Conservation (phyloP, 1,284 basidiomycete genomes). For the Moesziomyces sp. region DNA sequence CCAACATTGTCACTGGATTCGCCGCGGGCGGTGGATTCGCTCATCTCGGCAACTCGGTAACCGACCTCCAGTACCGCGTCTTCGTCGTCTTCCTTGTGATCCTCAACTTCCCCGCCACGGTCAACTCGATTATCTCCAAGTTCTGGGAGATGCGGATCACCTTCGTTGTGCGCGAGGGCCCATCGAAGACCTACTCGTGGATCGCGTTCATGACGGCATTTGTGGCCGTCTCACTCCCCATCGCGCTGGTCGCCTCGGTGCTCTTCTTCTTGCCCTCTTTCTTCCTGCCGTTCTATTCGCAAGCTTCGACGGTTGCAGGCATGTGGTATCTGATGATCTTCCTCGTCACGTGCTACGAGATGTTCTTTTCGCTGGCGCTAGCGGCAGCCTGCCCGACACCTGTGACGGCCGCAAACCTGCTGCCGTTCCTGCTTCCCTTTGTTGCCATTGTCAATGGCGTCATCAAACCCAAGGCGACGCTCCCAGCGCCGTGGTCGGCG, state of each 20-base stretch:
- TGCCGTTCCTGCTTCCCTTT: constrained; percentile 65
- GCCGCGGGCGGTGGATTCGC: constrained; percentile 51
- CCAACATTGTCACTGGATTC: constrained; percentile 68
- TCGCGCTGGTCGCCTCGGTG: constrained; percentile 60
- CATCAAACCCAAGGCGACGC: constrained; percentile 54
- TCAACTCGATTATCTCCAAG: constrained; percentile 57
- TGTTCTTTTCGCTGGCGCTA: constrained; percentile 61
- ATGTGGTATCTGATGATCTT: constrained; percentile 61
- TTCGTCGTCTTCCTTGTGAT: constrained; percentile 50
- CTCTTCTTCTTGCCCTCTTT: constrained; percentile 64
- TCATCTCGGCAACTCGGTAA: constrained; percentile 29
- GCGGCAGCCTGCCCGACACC: constrained; percentile 62
- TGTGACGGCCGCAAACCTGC: constrained; percentile 59
- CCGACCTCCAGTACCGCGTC: constrained; percentile 41
- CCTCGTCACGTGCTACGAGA: constrained; percentile 55
- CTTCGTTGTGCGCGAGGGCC: constrained; percentile 50
- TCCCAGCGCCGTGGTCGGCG: constrained; percentile 55
- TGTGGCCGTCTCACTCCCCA: constrained; percentile 49
- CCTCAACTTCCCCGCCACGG: constrained; percentile 54
- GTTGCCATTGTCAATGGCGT: constrained; percentile 68
- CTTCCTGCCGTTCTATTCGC: constrained; percentile 56
- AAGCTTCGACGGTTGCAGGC: constrained; percentile 47
- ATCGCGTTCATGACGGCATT: constrained; percentile 46
- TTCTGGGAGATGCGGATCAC: constrained; percentile 57
- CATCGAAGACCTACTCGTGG: constrained; percentile 59